Percentiles rank a stretch among this genome's conserved stretches.
Evolutionary conservation across 2,329 filamentous ascomycete genomes (phyloP).

Genomic region (Exophiala alcalophila): DNA sequence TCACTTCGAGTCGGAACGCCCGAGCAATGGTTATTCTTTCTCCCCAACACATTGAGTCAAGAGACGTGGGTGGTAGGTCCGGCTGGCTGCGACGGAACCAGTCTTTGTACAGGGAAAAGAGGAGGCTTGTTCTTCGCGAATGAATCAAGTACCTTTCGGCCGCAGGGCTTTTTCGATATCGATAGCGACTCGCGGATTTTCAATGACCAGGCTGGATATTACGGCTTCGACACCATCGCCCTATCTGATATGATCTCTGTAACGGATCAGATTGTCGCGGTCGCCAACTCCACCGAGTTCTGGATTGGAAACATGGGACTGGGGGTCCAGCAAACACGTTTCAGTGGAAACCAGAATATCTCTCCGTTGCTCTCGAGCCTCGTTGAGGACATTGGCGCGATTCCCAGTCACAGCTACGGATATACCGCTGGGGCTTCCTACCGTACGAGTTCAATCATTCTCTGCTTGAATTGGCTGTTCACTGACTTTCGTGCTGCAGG

Average conservation of each 20-base stretch:
- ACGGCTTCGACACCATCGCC: conserved; percentile 38
- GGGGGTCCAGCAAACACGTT: conserved; percentile 32
- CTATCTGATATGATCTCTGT: conserved; percentile 31
- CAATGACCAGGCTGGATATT: conserved; percentile 33
- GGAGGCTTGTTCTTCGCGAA: conserved; percentile 36
- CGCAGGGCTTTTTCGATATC: conserved; percentile 32
- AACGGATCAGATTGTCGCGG: conserved; percentile 35
- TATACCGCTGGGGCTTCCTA: conserved; percentile 37
- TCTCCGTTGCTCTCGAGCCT: conserved; percentile 32
- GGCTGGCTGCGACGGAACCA: conserved; percentile 32
- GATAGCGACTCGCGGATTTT: conserved; percentile 27
- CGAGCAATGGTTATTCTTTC: conserved; percentile 33
- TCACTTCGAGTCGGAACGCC: conserved; percentile 33
- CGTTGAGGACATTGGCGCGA: conserved; percentile 31
- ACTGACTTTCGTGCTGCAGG: conserved; percentile 22
- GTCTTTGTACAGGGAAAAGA: conserved; percentile 31
- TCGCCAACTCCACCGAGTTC: conserved; percentile 34
- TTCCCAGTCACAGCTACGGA: conserved; percentile 36
- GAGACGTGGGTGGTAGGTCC: conserved; percentile 35
- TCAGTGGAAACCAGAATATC: conserved; percentile 28
- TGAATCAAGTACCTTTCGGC: conserved; percentile 35
- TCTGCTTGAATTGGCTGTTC: not conserved
- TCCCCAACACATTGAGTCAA: conserved; percentile 33
- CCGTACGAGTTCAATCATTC: conserved; percentile 25
- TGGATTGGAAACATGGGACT: conserved; percentile 38